Evolutionary conservation across 495 filamentous ascomycete species (phyloP), one percentile per base, ranked within the genome.

Genomic region (Hypoxylon rickii): DNA sequence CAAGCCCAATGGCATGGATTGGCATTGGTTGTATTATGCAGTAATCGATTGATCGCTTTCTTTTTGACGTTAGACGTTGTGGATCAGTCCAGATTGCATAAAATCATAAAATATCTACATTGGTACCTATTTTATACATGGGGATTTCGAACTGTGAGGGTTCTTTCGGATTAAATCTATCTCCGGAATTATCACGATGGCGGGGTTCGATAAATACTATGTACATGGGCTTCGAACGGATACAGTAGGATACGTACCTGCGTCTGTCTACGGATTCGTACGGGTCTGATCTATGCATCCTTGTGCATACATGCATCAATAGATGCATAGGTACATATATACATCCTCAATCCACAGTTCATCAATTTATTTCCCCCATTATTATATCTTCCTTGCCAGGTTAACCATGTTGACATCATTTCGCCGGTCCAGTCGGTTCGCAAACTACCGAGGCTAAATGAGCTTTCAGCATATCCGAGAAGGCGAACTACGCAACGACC

Each of bases 341-440:
- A 31, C 26, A 31, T 31, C 26, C 5, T 5, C 26, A 31, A n/a
- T n/a, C n/a, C n/a, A n/a, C n/a, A n/a, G n/a, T n/a, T n/a, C n/a
- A n/a, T n/a, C n/a, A n/a, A n/a, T n/a, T n/a, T n/a, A n/a, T n/a
- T n/a, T n/a, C n/a, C n/a, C n/a, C n/a, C n/a, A n/a, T n/a, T n/a
- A n/a, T n/a, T n/a, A n/a, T n/a, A n/a, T n/a, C n/a, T n/a, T n/a
- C n/a, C n/a, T n/a, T n/a, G n/a, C n/a, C n/a, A n/a, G n/a, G n/a
- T n/a, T n/a, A n/a, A 29, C 4, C 10, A 29, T 4, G 42, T 56
- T 62, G 58, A 62, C 58, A 62, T 62, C 58, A 62, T 62, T 47
- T 20, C 42, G 38, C 47, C 34, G 21, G 21, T 44, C 37, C n/a
- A 34, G 36, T 45, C 47, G 37, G 26, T 45, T 39, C 40, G 16